A percentile compares a stretch with the other conserved stretches of the same genome.
These are phyloP conservation scores for Scytalidium sp. DNA, from an alignment of 2,329 filamentous ascomycete genomes.

Conservation along the genomic window DNA sequence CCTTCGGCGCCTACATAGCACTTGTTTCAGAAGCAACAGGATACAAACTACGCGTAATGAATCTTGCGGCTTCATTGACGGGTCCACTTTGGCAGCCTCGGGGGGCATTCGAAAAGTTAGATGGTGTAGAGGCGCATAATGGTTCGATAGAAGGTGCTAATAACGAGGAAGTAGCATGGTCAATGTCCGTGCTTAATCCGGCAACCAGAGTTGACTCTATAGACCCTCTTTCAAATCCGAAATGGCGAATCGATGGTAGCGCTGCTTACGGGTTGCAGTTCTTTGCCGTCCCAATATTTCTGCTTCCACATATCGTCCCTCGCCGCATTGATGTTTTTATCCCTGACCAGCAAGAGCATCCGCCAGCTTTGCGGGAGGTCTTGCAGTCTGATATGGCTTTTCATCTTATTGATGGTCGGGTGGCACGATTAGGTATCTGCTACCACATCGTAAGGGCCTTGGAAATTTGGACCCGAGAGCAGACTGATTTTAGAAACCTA, in stretches of 20 bases:
- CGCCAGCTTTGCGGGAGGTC: slow-evolving; percentile 12
- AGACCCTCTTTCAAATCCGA: slow-evolving; percentile 36
- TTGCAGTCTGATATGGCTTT: too few relatives aligned
- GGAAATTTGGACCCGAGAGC: slow-evolving; percentile 44
- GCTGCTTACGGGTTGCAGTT: slow-evolving; percentile 56
- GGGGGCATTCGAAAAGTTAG: too few relatives aligned
- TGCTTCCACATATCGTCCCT: slow-evolving; percentile 41
- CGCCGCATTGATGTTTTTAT: slow-evolving; percentile 58
- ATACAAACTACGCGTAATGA: too few relatives aligned
- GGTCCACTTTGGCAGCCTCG: too few relatives aligned
- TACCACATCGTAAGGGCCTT: slow-evolving; percentile 52
- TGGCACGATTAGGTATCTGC: slow-evolving; percentile 49
- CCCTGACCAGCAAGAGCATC: slow-evolving; percentile 44
- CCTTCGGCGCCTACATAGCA: too few relatives aligned
- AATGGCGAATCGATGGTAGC: slow-evolving; percentile 59
- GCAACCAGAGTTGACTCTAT: slow-evolving; percentile 60
- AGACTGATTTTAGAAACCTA: slow-evolving; percentile 20
- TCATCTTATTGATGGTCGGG: too few relatives aligned
- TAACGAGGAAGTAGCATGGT: too few relatives aligned
- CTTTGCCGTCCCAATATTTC: slow-evolving; percentile 52
- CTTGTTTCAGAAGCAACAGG: too few relatives aligned
- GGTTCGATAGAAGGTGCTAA: too few relatives aligned
- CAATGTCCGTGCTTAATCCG: slow-evolving; percentile 51
- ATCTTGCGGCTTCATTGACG: too few relatives aligned
- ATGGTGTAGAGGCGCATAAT: too few relatives aligned